Evolutionary conservation across 305 asterid species (phyloP).

Genomic region (Ajuga reptans): DNA sequence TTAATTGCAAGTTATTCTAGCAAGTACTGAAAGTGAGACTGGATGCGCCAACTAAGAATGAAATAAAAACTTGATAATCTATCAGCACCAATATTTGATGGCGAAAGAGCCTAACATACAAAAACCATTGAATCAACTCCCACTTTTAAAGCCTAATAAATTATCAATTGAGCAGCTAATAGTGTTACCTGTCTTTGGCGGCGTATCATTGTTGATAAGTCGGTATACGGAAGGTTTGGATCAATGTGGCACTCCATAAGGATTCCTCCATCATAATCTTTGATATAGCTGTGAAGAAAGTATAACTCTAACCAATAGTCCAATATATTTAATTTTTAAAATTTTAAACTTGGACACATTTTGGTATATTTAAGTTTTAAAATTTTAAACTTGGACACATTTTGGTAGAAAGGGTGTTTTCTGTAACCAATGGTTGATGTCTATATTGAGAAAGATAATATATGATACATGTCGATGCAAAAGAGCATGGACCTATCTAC

Average conservation of each 20-base stretch:
- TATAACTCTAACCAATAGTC: not conserved
- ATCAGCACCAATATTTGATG: constrained; percentile 9
- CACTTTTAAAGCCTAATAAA: constrained; percentile 1
- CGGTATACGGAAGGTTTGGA: constrained; percentile 93
- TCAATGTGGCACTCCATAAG: constrained; percentile 96
- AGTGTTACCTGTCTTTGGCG: constrained; percentile 75
- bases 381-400: not conserved
- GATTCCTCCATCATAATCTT: constrained; percentile 94
- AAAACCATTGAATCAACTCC: constrained; percentile 8
- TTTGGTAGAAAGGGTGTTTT: not conserved
- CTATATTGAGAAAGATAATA: not conserved
- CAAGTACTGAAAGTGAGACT: not conserved
- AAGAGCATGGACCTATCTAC: constrained; percentile 8
- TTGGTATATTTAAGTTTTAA: not conserved
- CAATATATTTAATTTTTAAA: not conserved
- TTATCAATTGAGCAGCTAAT: constrained; percentile 4
- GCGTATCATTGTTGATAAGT: constrained; percentile 90
- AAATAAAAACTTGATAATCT: not conserved
- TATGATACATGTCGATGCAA: not conserved
- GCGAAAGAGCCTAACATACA: constrained; percentile 8
- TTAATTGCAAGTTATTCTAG: constrained; percentile 20
- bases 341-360: not conserved
- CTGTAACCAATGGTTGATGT: not conserved
- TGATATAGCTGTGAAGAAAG: constrained; percentile 55
- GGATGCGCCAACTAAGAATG: not conserved